Evolutionary conservation across 1,139 yeast genomes (phyloP).

Genomic region (Suhomyces anneliseae): DNA sequence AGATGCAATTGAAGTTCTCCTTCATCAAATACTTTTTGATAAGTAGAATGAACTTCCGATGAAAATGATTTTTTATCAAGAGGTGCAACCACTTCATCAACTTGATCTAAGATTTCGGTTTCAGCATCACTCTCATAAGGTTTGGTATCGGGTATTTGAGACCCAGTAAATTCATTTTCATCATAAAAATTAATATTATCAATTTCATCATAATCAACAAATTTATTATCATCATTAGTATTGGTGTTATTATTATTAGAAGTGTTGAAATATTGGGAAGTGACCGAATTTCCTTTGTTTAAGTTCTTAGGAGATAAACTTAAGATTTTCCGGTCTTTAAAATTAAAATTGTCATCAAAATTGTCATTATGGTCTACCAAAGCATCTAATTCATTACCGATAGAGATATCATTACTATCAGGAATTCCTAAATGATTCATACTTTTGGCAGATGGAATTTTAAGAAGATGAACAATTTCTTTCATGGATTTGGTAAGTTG

Average conservation of each 20-base stretch:
- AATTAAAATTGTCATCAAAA: constrained; percentile 13
- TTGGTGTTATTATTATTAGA: not conserved
- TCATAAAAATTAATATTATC: constrained; percentile 6
- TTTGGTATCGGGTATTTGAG: constrained; percentile 1
- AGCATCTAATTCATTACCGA: constrained; percentile 16
- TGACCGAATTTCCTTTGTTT: constrained; percentile 8
- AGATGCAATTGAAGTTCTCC: constrained; percentile 5
- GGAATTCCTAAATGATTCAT: constrained; percentile 24
- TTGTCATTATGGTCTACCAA: constrained; percentile 14
- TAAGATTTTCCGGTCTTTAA: constrained; percentile 11
- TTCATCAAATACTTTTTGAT: constrained; percentile 4
- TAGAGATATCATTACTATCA: constrained; percentile 9
- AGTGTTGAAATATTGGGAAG: constrained; percentile 14
- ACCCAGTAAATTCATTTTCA: constrained; percentile 7
- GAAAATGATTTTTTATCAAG: constrained; percentile 5
- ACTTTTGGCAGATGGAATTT: constrained; percentile 32
- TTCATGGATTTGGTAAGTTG: constrained; percentile 44
- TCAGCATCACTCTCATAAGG: constrained; percentile 19
- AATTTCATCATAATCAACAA: constrained; percentile 10
- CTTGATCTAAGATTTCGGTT: constrained; percentile 16
- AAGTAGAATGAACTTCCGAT: not conserved
- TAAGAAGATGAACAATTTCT: constrained; percentile 42
- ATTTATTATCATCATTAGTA: constrained; percentile 3
- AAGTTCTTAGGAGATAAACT: constrained; percentile 10
- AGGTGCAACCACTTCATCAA: constrained; percentile 6